Evolutionary conservation across 495 filamentous ascomycete genomes (phyloP).

Genomic region (Staphylotrichum longicolle): DNA sequence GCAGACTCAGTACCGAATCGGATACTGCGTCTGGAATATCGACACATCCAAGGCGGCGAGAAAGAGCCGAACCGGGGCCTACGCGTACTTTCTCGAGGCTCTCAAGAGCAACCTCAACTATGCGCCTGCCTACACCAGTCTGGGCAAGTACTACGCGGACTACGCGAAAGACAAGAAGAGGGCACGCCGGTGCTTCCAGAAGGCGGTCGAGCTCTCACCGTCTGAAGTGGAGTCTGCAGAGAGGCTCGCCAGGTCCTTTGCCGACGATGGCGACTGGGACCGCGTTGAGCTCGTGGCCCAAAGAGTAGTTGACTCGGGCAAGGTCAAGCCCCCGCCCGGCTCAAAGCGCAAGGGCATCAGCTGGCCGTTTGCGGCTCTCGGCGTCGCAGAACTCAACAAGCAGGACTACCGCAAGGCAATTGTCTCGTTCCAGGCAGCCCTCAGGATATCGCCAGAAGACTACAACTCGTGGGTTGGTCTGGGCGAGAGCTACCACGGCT

Average conservation of each 20-base stretch:
- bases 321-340: constrained; percentile 80
- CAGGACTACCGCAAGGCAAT: constrained; percentile 86
- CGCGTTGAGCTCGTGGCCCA: constrained; percentile 89
- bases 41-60: constrained; percentile 67
- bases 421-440: constrained; percentile 86
- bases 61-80: constrained; percentile 70
- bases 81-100: constrained; percentile 76
- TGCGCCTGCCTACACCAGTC: constrained; percentile 87
- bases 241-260: constrained; percentile 78
- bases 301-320: constrained; percentile 88
- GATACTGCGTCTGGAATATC: constrained; percentile 82
- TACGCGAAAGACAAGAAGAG: constrained; percentile 82
- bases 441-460: constrained; percentile 76
- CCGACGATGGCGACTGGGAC: constrained; percentile 91
- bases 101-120: constrained; percentile 85
- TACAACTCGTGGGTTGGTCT: constrained; percentile 96
- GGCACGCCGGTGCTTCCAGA: constrained; percentile 89
- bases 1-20: constrained; percentile 83
- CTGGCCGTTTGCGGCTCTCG: constrained; percentile 95
- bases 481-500: constrained; percentile 93
- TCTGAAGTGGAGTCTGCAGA: constrained; percentile 87
- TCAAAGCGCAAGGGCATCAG: constrained; percentile 87
- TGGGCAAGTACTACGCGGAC: constrained; percentile 94
- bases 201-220: constrained; percentile 90
- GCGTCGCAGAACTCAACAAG: constrained; percentile 93